Percentiles rank a stretch among this genome's conserved stretches.
These are phyloP conservation scores for Camelina neglecta DNA, from an alignment of 345 rosid genomes.

Conservation along the genomic window DNA sequence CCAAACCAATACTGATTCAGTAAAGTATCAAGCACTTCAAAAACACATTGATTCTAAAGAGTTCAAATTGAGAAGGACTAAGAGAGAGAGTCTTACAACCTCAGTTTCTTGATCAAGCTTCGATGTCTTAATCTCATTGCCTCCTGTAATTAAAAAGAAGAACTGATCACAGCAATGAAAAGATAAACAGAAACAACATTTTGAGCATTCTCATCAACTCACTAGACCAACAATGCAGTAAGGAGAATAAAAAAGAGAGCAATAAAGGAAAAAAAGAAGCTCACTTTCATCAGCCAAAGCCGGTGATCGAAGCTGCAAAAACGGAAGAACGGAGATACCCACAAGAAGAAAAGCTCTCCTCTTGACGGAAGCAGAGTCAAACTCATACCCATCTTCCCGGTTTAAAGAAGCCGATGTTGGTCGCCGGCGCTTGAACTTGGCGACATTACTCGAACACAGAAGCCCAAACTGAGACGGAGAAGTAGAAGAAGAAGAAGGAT, in stretches of 20 bases:
- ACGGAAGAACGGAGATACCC: constrained; percentile 76
- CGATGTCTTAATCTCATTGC: constrained; percentile 44
- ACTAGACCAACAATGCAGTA: constrained; percentile 11
- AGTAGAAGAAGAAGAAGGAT: constrained; percentile 31
- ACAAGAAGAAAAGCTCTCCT: constrained; percentile 65
- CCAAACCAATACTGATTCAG: constrained; percentile 21
- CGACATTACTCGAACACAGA: constrained; percentile 45
- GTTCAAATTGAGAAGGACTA: constrained; percentile 41
- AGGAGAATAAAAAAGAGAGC: neutral
- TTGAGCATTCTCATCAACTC: neutral
- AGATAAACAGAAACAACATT: constrained; percentile 4
- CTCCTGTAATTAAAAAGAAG: constrained; percentile 54
- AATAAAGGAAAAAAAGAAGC: neutral
- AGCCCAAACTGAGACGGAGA: constrained; percentile 46
- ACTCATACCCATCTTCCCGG: constrained; percentile 44
- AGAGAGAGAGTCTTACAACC: constrained; percentile 46
- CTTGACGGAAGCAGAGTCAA: constrained; percentile 41
- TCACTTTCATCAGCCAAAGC: constrained; percentile 41
- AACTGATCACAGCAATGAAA: constrained; percentile 23
- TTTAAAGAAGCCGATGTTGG: constrained; percentile 48
- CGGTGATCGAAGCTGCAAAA: constrained; percentile 50
- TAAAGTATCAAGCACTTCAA: constrained; percentile 25
- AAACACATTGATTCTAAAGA: constrained; percentile 2
- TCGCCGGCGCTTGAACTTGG: constrained; percentile 46
- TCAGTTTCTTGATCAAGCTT: constrained; percentile 50